Percentiles rank a stretch among this genome's conserved stretches.
These are phyloP conservation scores for Caloboletus firmus DNA, from an alignment of 1,284 basidiomycete genomes.

Conservation along the genomic window DNA sequence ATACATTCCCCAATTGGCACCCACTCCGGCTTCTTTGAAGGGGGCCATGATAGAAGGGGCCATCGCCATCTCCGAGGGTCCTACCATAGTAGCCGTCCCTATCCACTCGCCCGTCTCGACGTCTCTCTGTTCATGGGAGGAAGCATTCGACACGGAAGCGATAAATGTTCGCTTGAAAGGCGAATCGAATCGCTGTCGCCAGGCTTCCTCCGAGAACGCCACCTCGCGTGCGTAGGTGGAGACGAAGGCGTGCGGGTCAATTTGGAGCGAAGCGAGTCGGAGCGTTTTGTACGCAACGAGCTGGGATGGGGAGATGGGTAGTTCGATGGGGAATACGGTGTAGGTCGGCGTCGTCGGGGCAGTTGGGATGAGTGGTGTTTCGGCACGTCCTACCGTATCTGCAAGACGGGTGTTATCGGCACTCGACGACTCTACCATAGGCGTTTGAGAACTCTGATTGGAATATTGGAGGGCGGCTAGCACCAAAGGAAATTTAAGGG, in stretches of 20 bases:
- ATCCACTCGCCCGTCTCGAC: constrained; percentile 27
- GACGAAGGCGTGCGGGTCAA: constrained; percentile 37
- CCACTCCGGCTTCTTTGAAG: constrained; percentile 14
- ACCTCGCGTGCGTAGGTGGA: constrained; percentile 38
- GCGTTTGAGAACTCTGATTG: too few species aligned
- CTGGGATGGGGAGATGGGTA: constrained; percentile 8
- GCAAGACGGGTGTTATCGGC: too few species aligned
- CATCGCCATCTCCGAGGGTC: constrained; percentile 24
- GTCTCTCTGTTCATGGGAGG: neutral
- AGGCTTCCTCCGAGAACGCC: constrained; percentile 32
- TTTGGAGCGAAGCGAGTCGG: constrained; percentile 36
- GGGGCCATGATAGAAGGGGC: constrained; percentile 11
- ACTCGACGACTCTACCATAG: too few species aligned
- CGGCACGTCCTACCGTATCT: neutral
- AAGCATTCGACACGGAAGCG: constrained; percentile 12
- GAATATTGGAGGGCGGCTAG: too few species aligned
- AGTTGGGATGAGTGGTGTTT: neutral
- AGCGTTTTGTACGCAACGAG: constrained; percentile 33
- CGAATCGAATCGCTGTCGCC: constrained; percentile 35
- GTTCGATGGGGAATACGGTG: constrained; percentile 18
- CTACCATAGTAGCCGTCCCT: constrained; percentile 33
- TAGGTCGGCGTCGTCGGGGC: constrained; percentile 12
- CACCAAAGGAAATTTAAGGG: too few species aligned
- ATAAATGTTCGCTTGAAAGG: constrained; percentile 31
- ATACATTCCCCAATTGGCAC: constrained; percentile 25